Conservation (phyloP, 2,329 filamentous ascomycete species). For the Claviceps spartinae region DNA sequence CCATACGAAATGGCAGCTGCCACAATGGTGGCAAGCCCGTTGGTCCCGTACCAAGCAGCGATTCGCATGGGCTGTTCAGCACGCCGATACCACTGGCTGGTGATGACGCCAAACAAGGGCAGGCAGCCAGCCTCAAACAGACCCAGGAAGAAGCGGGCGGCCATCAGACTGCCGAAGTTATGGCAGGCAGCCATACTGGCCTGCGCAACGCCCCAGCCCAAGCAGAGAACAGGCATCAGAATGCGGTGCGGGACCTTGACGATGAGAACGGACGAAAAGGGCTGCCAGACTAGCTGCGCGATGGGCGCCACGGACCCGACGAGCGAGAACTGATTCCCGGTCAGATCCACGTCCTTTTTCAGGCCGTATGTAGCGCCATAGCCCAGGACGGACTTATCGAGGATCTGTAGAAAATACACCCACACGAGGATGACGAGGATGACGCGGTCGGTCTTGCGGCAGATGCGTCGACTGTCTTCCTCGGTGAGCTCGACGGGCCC, state of each 20-base stretch:
- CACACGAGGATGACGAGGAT: constrained; percentile 42
- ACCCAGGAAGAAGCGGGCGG: constrained; percentile 33
- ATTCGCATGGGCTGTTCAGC: constrained; percentile 49
- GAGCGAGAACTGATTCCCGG: constrained; percentile 41
- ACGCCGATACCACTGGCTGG: constrained; percentile 32
- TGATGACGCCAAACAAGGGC: constrained; percentile 33
- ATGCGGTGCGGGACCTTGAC: constrained; percentile 46
- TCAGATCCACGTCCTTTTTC: constrained; percentile 33
- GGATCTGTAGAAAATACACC: constrained; percentile 45
- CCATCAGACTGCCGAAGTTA: constrained; percentile 33
- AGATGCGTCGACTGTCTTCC: constrained; percentile 28
- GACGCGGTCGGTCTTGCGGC: constrained; percentile 45
- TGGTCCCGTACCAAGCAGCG: constrained; percentile 54
- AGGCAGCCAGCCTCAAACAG: constrained; percentile 39
- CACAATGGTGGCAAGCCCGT: constrained; percentile 42
- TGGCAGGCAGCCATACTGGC: constrained; percentile 32
- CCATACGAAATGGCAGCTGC: constrained; percentile 43
- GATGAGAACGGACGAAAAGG: constrained; percentile 45
- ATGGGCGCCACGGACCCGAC: constrained; percentile 44
- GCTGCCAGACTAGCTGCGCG: constrained; percentile 47
- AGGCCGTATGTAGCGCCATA: constrained; percentile 45
- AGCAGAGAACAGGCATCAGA: constrained; percentile 36
- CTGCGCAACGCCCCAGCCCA: constrained; percentile 32
- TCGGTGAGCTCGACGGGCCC: constrained; percentile 8
- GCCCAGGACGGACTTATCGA: constrained; percentile 45